Percentiles rank a stretch among this genome's conserved stretches.
These are phyloP conservation scores for Podaxis sp. DNA, from an alignment of 768 basidiomycete species.

Conservation along the genomic window DNA sequence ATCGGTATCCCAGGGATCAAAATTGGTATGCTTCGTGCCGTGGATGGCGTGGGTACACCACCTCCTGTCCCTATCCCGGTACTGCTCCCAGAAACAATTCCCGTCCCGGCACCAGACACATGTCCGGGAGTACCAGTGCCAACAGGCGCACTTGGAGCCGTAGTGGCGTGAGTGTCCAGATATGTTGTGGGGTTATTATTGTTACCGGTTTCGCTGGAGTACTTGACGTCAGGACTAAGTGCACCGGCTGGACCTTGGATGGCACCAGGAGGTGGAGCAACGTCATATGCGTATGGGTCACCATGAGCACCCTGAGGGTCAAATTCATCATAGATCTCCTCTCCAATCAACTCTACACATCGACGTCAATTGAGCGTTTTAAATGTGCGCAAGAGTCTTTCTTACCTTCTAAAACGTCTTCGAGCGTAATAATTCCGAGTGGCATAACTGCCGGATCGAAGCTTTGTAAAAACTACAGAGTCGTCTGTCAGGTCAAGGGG, in stretches of 20 bases:
- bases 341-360: constrained; percentile 77
- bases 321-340: constrained; percentile 92
- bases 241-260: background rate
- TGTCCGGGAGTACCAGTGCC: background rate
- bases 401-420: constrained; percentile 53
- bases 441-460: constrained; percentile 82
- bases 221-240: background rate
- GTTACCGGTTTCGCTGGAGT: background rate
- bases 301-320: constrained; percentile 71
- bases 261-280: constrained; percentile 16
- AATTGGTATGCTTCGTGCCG: constrained; percentile 10
- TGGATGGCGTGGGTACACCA: constrained; percentile 9
- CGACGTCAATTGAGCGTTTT: background rate
- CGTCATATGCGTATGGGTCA: constrained; percentile 32
- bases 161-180: background rate
- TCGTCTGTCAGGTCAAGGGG: background rate
- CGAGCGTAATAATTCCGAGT: constrained; percentile 87
- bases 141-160: background rate
- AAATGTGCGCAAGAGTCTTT: background rate
- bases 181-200: background rate
- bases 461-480: constrained; percentile 65
- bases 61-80: background rate
- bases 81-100: background rate
- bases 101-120: background rate
- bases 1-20: constrained; percentile 16